phyloP scores from a whole-genome alignment of 2,329 filamentous ascomycete species.

The Pleoardoris graminearum region DNA sequence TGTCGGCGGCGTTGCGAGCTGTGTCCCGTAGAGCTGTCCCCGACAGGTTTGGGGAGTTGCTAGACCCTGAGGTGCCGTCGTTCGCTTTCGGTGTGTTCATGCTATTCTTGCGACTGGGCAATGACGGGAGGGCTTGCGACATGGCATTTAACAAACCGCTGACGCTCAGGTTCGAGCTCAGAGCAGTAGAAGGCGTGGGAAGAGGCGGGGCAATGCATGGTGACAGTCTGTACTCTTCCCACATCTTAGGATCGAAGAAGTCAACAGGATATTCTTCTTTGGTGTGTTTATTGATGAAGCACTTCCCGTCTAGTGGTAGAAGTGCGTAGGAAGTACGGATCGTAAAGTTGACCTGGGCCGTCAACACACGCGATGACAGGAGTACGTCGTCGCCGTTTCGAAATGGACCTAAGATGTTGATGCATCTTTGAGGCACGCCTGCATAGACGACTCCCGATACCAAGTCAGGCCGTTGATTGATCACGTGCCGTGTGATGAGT shows the following conservation, averaged over 20 bases:
- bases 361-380: conserved; percentile 84
- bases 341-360: conserved; percentile 90
- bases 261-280: conserved; percentile 80
- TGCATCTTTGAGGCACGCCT: conserved; percentile 80
- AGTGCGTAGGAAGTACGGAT: conserved; percentile 84
- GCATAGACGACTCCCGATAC: conserved; percentile 86
- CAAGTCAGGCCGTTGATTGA: conserved; percentile 82
- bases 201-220: conserved; percentile 74
- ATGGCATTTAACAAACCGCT: conserved; percentile 53
- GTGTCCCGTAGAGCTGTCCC: conserved; percentile 22
- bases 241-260: conserved; percentile 78
- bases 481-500: conserved; percentile 82
- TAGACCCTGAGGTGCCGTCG: conserved; percentile 25
- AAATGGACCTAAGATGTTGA: conserved; percentile 88
- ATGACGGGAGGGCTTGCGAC: conserved; percentile 50
- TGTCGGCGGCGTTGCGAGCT: conserved; percentile 31
- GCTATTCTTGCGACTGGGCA: conserved; percentile 41
- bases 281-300: conserved; percentile 82
- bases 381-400: conserved; percentile 92
- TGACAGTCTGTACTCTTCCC: conserved; percentile 77
- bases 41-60: conserved; percentile 13
- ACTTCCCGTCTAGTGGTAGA: conserved; percentile 82
- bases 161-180: conserved; percentile 43
- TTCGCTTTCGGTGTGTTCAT: conserved; percentile 46
- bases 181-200: conserved; percentile 53